Evolutionary conservation across 139 green algal genomes (phyloP).

Genomic region (Volvox reticuliferus): DNA sequence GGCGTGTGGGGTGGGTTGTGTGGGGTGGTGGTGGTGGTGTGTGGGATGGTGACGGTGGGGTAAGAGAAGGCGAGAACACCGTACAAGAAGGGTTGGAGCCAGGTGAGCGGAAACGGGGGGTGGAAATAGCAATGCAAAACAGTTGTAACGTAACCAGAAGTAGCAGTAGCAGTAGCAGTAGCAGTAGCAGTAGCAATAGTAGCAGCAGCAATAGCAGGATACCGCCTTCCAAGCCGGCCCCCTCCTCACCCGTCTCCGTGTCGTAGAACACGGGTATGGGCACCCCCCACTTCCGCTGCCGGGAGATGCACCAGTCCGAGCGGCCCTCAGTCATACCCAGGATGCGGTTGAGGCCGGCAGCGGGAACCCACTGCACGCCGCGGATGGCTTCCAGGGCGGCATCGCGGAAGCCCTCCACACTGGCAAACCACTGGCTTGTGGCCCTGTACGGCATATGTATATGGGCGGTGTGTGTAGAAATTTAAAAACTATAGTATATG

Average conservation of each 20-base stretch:
- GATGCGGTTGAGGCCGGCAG: conserved; percentile 84
- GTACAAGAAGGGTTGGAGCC: too few species aligned
- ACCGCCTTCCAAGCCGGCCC: neutral
- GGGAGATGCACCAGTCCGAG: conserved; percentile 98
- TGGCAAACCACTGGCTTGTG: conserved; percentile 93
- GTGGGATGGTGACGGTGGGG: too few species aligned
- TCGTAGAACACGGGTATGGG: conserved; percentile 99
- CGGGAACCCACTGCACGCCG: conserved; percentile 89
- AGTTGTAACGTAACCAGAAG: neutral
- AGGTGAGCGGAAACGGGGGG: too few species aligned
- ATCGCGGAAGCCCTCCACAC: conserved; percentile 90
- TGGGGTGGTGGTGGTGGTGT: neutral
- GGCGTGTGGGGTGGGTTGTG: neutral
- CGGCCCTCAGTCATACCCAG: conserved; percentile 92
- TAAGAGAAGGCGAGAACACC: too few species aligned
- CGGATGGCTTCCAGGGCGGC: conserved; percentile 89
- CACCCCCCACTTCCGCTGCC: conserved; percentile 98
- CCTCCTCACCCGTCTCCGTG: conserved; percentile 74
- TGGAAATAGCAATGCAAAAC: too few species aligned
- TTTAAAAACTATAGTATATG: too few species aligned
- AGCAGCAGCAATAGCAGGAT: neutral
- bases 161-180: too few species aligned
- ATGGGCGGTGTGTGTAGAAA: too few species aligned
- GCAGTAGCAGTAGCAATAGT: too few species aligned
- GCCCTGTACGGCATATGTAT: conserved; percentile 65